These are phyloP conservation scores for Mortierella sp. DNA, from an alignment of 371 early-diverging fungal species.

Conservation along the genomic window DNA sequence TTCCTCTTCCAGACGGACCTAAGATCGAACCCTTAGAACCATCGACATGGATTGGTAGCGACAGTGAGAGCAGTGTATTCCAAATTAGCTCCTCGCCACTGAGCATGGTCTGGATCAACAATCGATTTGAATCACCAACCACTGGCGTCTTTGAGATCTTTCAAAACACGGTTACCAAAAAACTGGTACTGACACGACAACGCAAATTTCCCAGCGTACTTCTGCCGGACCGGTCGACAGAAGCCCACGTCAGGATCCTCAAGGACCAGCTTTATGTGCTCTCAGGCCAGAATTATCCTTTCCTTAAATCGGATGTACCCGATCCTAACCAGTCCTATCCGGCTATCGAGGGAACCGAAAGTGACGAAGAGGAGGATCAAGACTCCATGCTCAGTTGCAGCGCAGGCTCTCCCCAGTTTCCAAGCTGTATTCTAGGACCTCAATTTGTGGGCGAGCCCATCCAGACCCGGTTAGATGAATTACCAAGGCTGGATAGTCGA, in stretches of 20 bases:
- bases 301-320: slow-evolving; percentile 5
- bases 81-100: neutral
- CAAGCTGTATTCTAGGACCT: slow-evolving; percentile 29
- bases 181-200: slow-evolving; percentile 18
- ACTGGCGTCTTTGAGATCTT: slow-evolving; percentile 37
- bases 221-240: neutral
- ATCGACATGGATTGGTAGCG: slow-evolving; percentile 23
- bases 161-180: neutral
- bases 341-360: slow-evolving; percentile 22
- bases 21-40: neutral
- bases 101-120: slow-evolving; percentile 15
- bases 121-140: slow-evolving; percentile 24
- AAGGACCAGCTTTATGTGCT: slow-evolving; percentile 37
- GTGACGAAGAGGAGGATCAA: neutral
- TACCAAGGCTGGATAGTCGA: slow-evolving; percentile 8
- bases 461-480: slow-evolving; percentile 2
- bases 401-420: slow-evolving; percentile 17
- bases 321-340: neutral
- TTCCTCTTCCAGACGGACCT: slow-evolving; percentile 24
- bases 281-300: slow-evolving; percentile 30
- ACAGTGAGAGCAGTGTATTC: slow-evolving; percentile 23
- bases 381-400: slow-evolving; percentile 3
- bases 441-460: slow-evolving; percentile 9
- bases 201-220: neutral
- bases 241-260: slow-evolving; percentile 31